Conservation (phyloP, 2,329 filamentous ascomycete species). For the Emericellopsis cladophorae region DNA sequence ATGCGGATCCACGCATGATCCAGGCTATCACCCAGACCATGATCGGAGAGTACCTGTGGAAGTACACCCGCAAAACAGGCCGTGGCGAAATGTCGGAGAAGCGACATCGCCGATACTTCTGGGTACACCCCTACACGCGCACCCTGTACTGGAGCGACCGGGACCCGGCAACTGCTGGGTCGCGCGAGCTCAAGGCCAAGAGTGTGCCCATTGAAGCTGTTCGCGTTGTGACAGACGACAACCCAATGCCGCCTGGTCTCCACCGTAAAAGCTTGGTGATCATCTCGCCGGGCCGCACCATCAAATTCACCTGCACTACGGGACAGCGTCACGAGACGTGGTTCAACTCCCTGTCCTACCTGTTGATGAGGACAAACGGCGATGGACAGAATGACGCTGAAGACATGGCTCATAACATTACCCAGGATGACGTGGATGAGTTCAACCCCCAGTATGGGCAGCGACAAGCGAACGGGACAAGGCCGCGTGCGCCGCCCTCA, state of each 20-base stretch:
- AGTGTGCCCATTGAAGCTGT: conserved; percentile 91
- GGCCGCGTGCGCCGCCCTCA: conserved; percentile 46
- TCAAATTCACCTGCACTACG: conserved; percentile 92
- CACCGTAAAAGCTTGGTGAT: conserved; percentile 90
- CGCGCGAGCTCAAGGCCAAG: conserved; percentile 66
- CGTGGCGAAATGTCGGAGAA: conserved; percentile 79
- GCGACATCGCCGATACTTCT: conserved; percentile 91
- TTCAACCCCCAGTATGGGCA: conserved; percentile 57
- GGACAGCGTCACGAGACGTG: conserved; percentile 94
- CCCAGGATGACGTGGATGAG: conserved; percentile 55
- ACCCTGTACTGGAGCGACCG: conserved; percentile 94
- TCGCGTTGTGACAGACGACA: conserved; percentile 84
- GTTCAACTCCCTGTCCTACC: conserved; percentile 94
- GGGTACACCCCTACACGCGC: conserved; percentile 95
- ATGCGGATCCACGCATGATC: conserved; percentile 94
- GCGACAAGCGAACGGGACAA: conserved; percentile 22
- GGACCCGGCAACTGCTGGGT: conserved; percentile 71
- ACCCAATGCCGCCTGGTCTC: conserved; percentile 85
- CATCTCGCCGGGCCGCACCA: conserved; percentile 72
- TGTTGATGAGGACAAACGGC: conserved; percentile 63
- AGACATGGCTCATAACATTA: conserved; percentile 43
- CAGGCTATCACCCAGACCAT: conserved; percentile 98
- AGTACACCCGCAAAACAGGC: conserved; percentile 93
- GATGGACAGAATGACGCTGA: conserved; percentile 51
- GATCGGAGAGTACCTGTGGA: conserved; percentile 99